Conservation (phyloP, 2,329 filamentous ascomycete genomes). For the Exserohilum turcica region DNA sequence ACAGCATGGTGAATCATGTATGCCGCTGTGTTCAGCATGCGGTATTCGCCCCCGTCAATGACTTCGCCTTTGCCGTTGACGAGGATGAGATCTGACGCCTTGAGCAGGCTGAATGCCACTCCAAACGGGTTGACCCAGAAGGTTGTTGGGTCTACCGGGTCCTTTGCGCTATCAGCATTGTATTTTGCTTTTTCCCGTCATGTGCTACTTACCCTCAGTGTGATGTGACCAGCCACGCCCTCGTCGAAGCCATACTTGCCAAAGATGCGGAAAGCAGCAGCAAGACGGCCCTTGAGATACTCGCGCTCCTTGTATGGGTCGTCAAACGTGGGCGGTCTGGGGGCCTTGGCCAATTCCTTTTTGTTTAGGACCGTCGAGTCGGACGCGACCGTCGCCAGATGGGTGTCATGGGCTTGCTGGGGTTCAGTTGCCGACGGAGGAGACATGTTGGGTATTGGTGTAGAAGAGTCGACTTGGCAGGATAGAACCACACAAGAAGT, state of each 20-base stretch:
- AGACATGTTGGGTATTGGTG: constrained; percentile 11
- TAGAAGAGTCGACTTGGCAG: not conserved
- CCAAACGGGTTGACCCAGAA: constrained; percentile 74
- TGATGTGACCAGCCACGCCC: constrained; percentile 67
- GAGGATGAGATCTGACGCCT: constrained; percentile 69
- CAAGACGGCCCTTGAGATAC: constrained; percentile 46
- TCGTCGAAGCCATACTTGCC: constrained; percentile 49
- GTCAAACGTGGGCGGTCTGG: constrained; percentile 44
- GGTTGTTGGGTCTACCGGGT: constrained; percentile 63
- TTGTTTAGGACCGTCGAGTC: constrained; percentile 40
- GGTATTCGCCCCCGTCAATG: constrained; percentile 62
- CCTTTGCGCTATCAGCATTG: constrained; percentile 24
- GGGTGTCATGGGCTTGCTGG: constrained; percentile 29
- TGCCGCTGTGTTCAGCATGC: constrained; percentile 52
- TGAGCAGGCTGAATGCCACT: constrained; percentile 65
- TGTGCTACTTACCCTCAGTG: constrained; percentile 53
- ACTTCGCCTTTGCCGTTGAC: constrained; percentile 66
- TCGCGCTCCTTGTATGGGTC: constrained; percentile 46
- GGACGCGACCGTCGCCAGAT: constrained; percentile 35
- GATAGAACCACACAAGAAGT: too few species aligned
- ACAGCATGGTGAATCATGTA: constrained; percentile 67
- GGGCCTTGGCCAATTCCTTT: constrained; percentile 31
- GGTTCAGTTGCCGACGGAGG: constrained; percentile 43
- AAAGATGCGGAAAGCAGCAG: constrained; percentile 48
- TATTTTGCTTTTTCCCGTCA: not conserved